Conservation (phyloP, 2,329 filamentous ascomycete species). For the Cryoendolithus antarcticus region DNA sequence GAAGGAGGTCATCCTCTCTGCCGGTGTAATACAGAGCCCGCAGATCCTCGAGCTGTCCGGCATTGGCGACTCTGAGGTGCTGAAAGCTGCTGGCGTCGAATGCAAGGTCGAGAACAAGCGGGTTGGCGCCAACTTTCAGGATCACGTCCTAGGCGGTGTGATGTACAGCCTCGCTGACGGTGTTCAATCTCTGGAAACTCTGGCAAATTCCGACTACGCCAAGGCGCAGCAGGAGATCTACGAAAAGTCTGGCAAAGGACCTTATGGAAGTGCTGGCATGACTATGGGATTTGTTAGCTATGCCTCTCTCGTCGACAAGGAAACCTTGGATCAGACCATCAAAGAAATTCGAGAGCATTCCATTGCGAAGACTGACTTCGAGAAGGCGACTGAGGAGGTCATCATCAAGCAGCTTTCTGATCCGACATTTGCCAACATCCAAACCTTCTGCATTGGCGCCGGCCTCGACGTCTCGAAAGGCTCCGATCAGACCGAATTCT, state of each 20-base stretch:
- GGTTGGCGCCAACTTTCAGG: slow-evolving; percentile 51
- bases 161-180: slow-evolving; percentile 19
- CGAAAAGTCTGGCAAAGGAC: slow-evolving; percentile 21
- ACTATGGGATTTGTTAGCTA: slow-evolving; percentile 24
- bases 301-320: slow-evolving; percentile 19
- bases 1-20: slow-evolving; percentile 34
- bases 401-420: slow-evolving; percentile 22
- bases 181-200: slow-evolving; percentile 21
- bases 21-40: slow-evolving; percentile 49
- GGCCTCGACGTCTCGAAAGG: slow-evolving; percentile 20
- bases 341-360: slow-evolving; percentile 21
- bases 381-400: slow-evolving; percentile 24
- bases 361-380: slow-evolving; percentile 23
- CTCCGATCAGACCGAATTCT: slow-evolving; percentile 20
- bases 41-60: slow-evolving; percentile 54
- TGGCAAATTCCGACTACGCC: slow-evolving; percentile 24
- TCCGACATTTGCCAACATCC: slow-evolving; percentile 25
- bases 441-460: slow-evolving; percentile 23
- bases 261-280: slow-evolving; percentile 25
- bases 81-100: slow-evolving; percentile 41
- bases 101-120: slow-evolving; percentile 45
- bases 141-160: slow-evolving; percentile 35
- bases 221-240: slow-evolving; percentile 23
- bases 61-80: slow-evolving; percentile 42
- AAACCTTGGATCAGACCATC: slow-evolving; percentile 19